These are phyloP conservation scores for Cornus suecica DNA, from an alignment of 148 eudicot genomes.

Conservation along the genomic window DNA sequence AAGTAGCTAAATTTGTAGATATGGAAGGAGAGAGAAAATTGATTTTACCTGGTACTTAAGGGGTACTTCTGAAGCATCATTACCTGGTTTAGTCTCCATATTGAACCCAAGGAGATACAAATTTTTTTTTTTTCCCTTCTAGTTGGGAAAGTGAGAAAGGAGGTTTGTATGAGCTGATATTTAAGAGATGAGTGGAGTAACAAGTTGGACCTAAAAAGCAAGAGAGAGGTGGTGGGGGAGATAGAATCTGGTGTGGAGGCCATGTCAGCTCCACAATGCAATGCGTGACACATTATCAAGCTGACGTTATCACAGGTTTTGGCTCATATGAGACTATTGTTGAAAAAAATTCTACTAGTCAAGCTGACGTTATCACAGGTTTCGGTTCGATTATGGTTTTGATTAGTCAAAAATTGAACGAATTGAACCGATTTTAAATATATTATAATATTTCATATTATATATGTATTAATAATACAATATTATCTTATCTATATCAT, in stretches of 20 bases:
- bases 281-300: slow-evolving; percentile 1
- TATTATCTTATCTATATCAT: too few species aligned
- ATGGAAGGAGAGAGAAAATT: background rate
- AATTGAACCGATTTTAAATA: too few species aligned
- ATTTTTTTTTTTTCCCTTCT: too few species aligned
- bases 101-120: background rate
- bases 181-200: slow-evolving; percentile 2
- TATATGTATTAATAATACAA: too few species aligned
- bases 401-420: too few species aligned
- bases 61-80: slow-evolving; percentile 15
- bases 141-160: background rate
- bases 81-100: slow-evolving; percentile 20
- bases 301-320: too few species aligned
- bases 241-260: slow-evolving; percentile 12
- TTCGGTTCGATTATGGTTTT: too few species aligned
- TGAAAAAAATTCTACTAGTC: too few species aligned
- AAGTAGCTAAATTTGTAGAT: background rate
- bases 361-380: too few species aligned
- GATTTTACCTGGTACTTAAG: slow-evolving; percentile 21
- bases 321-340: too few species aligned
- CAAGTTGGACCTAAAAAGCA: background rate
- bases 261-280: slow-evolving; percentile 17
- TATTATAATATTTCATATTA: too few species aligned
- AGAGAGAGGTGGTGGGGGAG: background rate
- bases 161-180: background rate